Base-by-base conservation (phyloP, 2,329 filamentous ascomycete species). In the Byssochlamys sp. region DNA sequence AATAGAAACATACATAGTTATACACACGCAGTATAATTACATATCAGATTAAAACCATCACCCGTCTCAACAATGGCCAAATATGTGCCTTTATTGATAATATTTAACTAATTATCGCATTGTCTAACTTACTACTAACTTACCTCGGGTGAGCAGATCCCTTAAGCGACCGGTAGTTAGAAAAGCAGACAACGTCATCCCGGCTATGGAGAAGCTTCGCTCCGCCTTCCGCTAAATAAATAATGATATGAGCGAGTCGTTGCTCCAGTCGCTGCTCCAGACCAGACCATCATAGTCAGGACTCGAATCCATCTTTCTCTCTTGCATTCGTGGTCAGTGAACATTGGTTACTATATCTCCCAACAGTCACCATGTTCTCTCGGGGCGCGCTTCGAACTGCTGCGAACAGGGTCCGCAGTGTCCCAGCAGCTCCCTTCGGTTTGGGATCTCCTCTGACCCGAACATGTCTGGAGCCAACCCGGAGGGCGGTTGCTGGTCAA, bases 331-430 rank as follows among this genome's bases (percentile, higher is more conserved):
- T n/a, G n/a, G n/a, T 45, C 39, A 9, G 19, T 14, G 39, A 19
- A 45, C 39, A 45, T 45, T 7, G 35, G 35, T 45, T 45, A n/a
- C 35, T 45, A n/a, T 5, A 33, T 19, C 7, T 19, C 12, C 39
- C 7, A 31, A 45, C 5, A 24, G 39, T 28, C 49, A 65, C 26
- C 33, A 71, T 72, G 70, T 62, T 72, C 39, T 68, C 67, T 14
- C 65, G 65, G 48, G 62, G 63, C 51, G 53, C 62, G 49, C 26
- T 67, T 14, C 63, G 63, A 63, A 63, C 66, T 29, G 63, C 62
- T 14, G 50, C 63, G 5, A 58, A 59, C 45, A 51, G 59, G 26
- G 57, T 58, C 54, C 59, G 60, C 39, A 55, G 51, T 58, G 60
- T 55, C 39, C 56, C 55, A 26, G 29, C 58, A 12, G 35, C 62